Base-by-base conservation (phyloP, 257 asterid species). In the Jasminum sambac region DNA sequence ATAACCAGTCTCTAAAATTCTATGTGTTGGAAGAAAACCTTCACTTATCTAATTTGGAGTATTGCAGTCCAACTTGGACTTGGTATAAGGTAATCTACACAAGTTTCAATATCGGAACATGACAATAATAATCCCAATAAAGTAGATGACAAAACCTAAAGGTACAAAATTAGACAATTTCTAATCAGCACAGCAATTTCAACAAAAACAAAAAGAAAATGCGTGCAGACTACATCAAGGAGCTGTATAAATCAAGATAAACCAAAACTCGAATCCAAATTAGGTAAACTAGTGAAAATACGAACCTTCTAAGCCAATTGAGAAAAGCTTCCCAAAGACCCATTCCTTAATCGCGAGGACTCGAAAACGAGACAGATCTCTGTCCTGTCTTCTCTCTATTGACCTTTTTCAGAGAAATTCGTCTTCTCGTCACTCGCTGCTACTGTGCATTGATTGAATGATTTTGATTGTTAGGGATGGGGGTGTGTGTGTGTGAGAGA, bases 281-380 rank as follows among this genome's bases (percentile, higher is more conserved):
- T 7, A 19, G 34, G 21, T 19, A 3, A 55, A 23, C 14, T 55
- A 8, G 23, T 55, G n/a, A 55, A 11, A 17, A 55, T 55, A 55
- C 62, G 6, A 26, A 90, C 98, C 98, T 93, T 74, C 98, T 83
- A 64, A 93, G 95, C 98, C 98, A 90, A 90, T 93, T 90, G 90
- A 93, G 97, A 82, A 93, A 90, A 86, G 91, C 92, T 86, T 93
- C 97, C 95, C 89, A 90, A 84, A 90, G 83, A 83, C 98, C 97
- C 98, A 93, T 92, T 78, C 79, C 24, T 60, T 44, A 39, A 69
- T 73, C 65, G 84, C 79, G 64, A 79, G 65, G 78, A 80, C 67
- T 70, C 79, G 84, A 68, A 71, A 75, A 82, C 84, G 83, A 46
- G 76, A 77, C 67, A 71, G 90, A 85, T 82, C 89, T 77, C 87